Base-by-base conservation (phyloP, 148 eudicot species). In the Amaranthus cruentus region DNA sequence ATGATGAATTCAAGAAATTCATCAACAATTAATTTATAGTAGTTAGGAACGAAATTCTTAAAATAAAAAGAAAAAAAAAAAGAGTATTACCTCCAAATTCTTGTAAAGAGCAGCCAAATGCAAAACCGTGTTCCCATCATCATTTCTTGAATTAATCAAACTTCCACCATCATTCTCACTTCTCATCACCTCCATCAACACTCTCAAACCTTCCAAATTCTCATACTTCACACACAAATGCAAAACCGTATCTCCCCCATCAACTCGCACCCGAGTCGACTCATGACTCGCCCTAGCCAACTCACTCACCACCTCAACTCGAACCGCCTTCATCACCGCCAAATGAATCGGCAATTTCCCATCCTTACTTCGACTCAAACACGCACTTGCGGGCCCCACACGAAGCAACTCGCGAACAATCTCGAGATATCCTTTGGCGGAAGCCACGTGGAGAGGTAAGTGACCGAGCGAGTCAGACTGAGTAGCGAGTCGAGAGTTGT, bases 221-320 rank as follows among this genome's bases (percentile, higher is more conserved):
- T 69, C 62, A 73, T 65, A 79, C 76, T 44, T 76, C 0, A 80
- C 83, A 71, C 85, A 83, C 71, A 79, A 68, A 38, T 83, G 85
- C 58, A 79, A 70, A 42, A 71, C 73, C 42, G 50, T 76, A 51
- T 74, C 81, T 1, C 83, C 85, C 21, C 55, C 47, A 18, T 71
- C 79, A 38, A 68, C 56, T 38, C 15, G 52, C 56, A 8, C 6
- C 72, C 69, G 69, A 46, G 66, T 63, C 13, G 77, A 83, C 65
- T 68, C 77, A n/a, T 77, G 77, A 62, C 77, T 21, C 10, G 75
- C 74, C 60, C 58, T 76, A 62, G 66, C 43, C 81, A 83, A 72
- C 79, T 83, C 81, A 2, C 21, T 55, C 18, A 80, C 70, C 52
- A 68, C 77, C 59, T 77, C 83, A 54, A 75, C 66, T 15, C 72